Conservation (phyloP, 176 grass and related monocot species). For the Triticum dicoccoides region DNA sequence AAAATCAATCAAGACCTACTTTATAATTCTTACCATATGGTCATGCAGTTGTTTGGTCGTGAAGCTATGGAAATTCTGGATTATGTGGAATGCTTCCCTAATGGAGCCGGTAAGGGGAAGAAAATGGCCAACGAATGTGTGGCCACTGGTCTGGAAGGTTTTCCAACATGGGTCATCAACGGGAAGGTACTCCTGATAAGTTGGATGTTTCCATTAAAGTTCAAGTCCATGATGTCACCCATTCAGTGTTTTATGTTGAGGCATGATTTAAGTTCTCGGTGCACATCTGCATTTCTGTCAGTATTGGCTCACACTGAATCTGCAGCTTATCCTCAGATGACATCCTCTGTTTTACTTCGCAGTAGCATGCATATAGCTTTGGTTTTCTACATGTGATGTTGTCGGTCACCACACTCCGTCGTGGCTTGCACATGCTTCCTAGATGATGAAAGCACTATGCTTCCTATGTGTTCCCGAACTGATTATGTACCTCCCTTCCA, state of each 20-base stretch:
- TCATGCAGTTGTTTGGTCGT: slow-evolving; percentile 80
- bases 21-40: slow-evolving; percentile 13
- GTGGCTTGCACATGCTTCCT: not conserved
- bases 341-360: not conserved
- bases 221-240: not conserved
- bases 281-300: not conserved
- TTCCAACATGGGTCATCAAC: slow-evolving; percentile 91
- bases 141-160: slow-evolving; percentile 68
- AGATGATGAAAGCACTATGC: not conserved
- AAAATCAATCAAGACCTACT: not conserved
- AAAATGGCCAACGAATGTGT: slow-evolving; percentile 70
- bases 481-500: not conserved
- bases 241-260: not conserved
- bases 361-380: not conserved
- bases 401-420: not conserved
- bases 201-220: not conserved
- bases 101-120: slow-evolving; percentile 96
- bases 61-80: slow-evolving; percentile 79
- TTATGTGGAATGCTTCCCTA: slow-evolving; percentile 93
- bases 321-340: not conserved
- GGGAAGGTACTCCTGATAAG: slow-evolving; percentile 48
- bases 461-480: not conserved
- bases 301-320: not conserved
- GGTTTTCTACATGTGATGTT: not conserved
- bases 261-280: not conserved